A percentile compares a stretch with the other conserved stretches of the same genome.
These are phyloP conservation scores for Samsoniella hepiali DNA, from an alignment of 2,329 filamentous ascomycete genomes.

Conservation along the genomic window DNA sequence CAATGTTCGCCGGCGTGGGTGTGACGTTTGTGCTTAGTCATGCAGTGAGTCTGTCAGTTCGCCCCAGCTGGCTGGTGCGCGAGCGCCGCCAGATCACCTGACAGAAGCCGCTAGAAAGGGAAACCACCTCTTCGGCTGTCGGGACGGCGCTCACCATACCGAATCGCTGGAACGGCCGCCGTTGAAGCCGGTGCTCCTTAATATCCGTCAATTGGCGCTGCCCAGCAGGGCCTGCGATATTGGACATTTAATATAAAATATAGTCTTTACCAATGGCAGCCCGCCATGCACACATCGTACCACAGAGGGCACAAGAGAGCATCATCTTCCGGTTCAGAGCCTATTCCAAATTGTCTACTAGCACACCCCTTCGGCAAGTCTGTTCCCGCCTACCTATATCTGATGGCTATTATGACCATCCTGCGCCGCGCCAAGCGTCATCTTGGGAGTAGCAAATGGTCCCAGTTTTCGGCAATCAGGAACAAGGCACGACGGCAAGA, in stretches of 20 bases:
- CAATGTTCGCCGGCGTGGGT: not conserved
- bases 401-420: conserved; percentile 1
- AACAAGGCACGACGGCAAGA: not conserved
- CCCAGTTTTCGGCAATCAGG: conserved; percentile 3
- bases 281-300: not conserved
- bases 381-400: conserved; percentile 5
- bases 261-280: not conserved
- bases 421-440: conserved; percentile 1
- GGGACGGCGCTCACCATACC: not conserved
- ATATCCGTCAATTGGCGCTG: not conserved
- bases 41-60: not conserved
- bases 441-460: not conserved
- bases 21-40: conserved; percentile 16
- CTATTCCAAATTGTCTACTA: not conserved
- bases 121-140: not conserved
- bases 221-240: not conserved
- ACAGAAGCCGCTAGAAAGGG: conserved; percentile 19
- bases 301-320: not conserved
- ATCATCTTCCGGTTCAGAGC: not conserved
- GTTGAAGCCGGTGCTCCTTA: not conserved
- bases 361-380: not conserved
- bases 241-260: not conserved
- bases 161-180: not conserved
- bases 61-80: not conserved
- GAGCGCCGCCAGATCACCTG: conserved; percentile 11